Evolutionary conservation across 768 basidiomycete species (phyloP).

Genomic region (Lactifluus pinguis): DNA sequence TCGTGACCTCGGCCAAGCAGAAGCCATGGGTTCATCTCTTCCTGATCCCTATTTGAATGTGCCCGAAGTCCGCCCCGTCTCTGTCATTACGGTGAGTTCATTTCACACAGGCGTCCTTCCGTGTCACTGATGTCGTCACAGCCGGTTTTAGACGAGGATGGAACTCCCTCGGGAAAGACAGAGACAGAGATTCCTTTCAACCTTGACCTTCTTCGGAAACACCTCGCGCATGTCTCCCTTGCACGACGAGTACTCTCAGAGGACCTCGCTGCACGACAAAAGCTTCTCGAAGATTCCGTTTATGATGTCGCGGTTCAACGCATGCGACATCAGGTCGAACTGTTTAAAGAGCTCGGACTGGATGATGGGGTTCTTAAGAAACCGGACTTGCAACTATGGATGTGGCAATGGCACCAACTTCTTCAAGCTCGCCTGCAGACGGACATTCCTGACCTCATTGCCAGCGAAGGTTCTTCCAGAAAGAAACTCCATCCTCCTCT

Average conservation of each 20-base stretch:
- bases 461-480: conserved; percentile 24
- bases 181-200: conserved; percentile 56
- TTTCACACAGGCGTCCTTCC: not conserved
- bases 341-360: conserved; percentile 51
- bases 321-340: conserved; percentile 51
- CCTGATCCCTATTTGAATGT: conserved; percentile 41
- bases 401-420: conserved; percentile 78
- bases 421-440: conserved; percentile 42
- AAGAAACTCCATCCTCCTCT: conserved; percentile 26
- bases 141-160: conserved; percentile 19
- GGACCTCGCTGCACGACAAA: conserved; percentile 67
- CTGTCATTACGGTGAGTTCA: conserved; percentile 31
- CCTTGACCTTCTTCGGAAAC: conserved; percentile 57
- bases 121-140: not conserved
- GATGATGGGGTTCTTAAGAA: conserved; percentile 36
- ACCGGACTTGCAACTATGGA: conserved; percentile 58
- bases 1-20: conserved; percentile 45
- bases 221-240: conserved; percentile 54
- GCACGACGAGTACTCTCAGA: conserved; percentile 55
- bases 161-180: conserved; percentile 14
- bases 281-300: conserved; percentile 74
- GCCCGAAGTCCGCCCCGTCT: conserved; percentile 57
- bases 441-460: conserved; percentile 41
- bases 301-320: conserved; percentile 76
- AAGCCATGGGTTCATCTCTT: conserved; percentile 33